These are phyloP conservation scores for Berberis thunbergii DNA, from an alignment of 164 flowering plant species.

Conservation along the genomic window DNA sequence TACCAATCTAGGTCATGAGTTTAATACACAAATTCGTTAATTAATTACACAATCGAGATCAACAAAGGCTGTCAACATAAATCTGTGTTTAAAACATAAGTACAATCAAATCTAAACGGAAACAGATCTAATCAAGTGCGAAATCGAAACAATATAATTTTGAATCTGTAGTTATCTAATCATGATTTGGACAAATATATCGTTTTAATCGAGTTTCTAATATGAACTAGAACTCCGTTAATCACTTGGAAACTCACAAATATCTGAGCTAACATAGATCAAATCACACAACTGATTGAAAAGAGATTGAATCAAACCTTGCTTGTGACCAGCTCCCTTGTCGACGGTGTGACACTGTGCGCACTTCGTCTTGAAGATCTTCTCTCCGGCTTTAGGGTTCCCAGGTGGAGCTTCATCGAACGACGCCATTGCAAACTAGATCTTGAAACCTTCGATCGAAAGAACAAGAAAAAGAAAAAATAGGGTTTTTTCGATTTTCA, in stretches of 20 bases:
- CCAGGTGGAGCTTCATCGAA: conserved; percentile 74
- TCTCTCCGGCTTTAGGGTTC: conserved; percentile 48
- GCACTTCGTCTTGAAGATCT: conserved; percentile 85
- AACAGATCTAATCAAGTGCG: background rate
- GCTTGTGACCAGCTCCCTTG: conserved; percentile 54
- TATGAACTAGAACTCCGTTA: no score
- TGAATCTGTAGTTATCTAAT: no score
- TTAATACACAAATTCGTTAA: no score
- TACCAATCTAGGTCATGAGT: no score
- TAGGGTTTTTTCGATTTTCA: background rate
- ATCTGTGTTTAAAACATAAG: background rate
- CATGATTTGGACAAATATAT: no score
- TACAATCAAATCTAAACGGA: background rate
- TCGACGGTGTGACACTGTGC: conserved; percentile 62
- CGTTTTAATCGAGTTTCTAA: no score
- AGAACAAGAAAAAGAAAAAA: background rate
- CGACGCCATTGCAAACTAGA: conserved; percentile 43
- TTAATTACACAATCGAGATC: no score
- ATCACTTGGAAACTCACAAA: no score
- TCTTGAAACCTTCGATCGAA: background rate
- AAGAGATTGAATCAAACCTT: conserved; percentile 22
- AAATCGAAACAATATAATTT: no score
- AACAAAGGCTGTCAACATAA: no score
- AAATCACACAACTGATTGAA: background rate
- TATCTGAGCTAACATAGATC: background rate